These are phyloP conservation scores for Aspergillus ustus DNA, from an alignment of 2,329 filamentous ascomycete species.

Conservation along the genomic window DNA sequence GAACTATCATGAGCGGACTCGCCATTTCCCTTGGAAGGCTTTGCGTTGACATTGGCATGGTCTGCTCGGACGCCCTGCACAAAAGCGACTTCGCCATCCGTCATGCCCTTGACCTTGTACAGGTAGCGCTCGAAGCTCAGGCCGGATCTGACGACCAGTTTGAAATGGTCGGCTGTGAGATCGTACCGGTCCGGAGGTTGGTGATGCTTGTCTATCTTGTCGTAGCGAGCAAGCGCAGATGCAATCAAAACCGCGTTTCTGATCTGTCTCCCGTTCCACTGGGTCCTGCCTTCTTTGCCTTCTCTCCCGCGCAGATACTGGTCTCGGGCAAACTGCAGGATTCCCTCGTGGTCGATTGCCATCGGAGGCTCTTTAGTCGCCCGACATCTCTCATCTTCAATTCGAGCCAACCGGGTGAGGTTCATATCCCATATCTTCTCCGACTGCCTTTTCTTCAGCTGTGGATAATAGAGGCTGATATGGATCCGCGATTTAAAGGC, in stretches of 20 bases:
- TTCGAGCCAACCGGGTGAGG: constrained; percentile 16
- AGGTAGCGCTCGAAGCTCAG: neutral
- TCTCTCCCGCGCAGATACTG: constrained; percentile 1
- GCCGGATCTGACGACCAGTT: neutral
- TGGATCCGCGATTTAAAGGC: constrained; percentile 55
- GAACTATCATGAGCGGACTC: neutral
- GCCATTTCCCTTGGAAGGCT: neutral
- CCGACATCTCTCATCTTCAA: constrained; percentile 15
- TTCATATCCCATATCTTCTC: constrained; percentile 31
- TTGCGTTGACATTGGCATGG: neutral
- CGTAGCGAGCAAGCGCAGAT: constrained; percentile 31
- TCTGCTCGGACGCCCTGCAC: neutral
- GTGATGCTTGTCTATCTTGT: neutral
- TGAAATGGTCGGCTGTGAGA: neutral
- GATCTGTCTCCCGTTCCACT: constrained; percentile 45
- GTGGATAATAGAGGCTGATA: constrained; percentile 49
- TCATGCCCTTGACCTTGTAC: neutral
- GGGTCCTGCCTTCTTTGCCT: constrained; percentile 14
- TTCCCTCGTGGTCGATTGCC: neutral
- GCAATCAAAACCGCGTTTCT: constrained; percentile 44
- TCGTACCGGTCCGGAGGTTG: neutral
- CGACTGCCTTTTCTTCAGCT: constrained; percentile 21
- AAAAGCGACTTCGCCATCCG: neutral
- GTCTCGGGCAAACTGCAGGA: neutral
- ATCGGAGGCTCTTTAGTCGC: neutral